These are phyloP conservation scores for Haplosporangium sp. DNA, from an alignment of 371 early-diverging fungal genomes.

Conservation along the genomic window DNA sequence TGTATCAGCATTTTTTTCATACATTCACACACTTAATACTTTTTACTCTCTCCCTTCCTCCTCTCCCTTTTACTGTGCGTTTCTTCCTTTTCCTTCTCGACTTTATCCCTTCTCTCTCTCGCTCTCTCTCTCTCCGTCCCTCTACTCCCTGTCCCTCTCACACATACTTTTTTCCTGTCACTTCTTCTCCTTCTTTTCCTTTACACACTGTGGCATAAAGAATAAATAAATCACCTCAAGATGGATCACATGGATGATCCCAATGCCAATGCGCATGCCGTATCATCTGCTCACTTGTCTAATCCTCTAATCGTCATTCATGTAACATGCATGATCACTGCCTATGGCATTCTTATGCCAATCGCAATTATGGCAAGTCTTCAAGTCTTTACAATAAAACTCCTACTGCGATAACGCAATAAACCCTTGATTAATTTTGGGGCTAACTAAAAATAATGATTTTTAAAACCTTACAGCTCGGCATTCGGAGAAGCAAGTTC, in stretches of 20 bases:
- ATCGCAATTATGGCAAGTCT: constrained; percentile 46
- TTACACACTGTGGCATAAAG: not conserved
- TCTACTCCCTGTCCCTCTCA: not conserved
- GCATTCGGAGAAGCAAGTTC: constrained; percentile 44
- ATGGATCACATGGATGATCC: constrained; percentile 44
- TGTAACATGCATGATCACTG: constrained; percentile 48
- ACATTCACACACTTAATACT: not conserved
- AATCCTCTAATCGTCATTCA: constrained; percentile 54
- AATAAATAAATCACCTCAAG: constrained; percentile 3
- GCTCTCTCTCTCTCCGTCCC: not conserved
- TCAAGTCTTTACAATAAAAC: not conserved
- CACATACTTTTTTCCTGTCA: not conserved
- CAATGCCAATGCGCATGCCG: constrained; percentile 40
- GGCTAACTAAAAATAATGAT: not conserved
- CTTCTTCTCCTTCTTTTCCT: not conserved
- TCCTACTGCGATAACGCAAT: too few relatives aligned
- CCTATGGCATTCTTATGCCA: constrained; percentile 48
- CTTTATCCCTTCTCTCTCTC: not conserved
- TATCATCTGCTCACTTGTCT: constrained; percentile 19
- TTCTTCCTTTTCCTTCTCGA: not conserved
- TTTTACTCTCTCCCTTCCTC: not conserved
- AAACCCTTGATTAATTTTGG: too few relatives aligned
- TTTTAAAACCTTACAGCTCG: constrained; percentile 20
- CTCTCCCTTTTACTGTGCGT: not conserved
- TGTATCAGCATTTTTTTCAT: too few relatives aligned